Evolutionary conservation across 2,329 filamentous ascomycete species (phyloP).

Genomic region (Akanthomyces lecanii): DNA sequence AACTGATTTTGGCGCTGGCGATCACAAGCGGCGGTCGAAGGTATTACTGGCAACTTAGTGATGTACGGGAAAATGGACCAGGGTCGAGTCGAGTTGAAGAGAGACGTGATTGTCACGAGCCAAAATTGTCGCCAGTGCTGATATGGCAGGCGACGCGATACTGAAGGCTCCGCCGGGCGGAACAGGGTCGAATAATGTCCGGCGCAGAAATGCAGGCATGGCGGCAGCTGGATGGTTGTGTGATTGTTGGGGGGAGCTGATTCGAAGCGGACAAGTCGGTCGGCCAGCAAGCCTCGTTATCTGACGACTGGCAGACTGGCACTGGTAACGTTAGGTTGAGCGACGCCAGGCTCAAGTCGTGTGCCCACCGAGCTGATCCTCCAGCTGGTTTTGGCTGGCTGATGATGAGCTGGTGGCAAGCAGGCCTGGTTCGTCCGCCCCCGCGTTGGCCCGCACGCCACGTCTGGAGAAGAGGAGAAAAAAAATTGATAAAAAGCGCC

Average conservation of each 20-base stretch:
- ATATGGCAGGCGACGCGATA: neutral
- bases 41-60: neutral
- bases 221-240: neutral
- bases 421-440: neutral
- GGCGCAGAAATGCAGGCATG: neutral
- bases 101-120: neutral
- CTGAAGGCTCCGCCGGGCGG: too few species aligned
- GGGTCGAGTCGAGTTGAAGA: too few species aligned
- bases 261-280: neutral
- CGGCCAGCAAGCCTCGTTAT: neutral
- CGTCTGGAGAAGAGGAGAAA: neutral
- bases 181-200: neutral
- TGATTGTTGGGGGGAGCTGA: neutral
- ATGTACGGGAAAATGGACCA: neutral
- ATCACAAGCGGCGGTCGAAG: neutral
- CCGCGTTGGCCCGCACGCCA: conserved; percentile 11
- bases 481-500: neutral
- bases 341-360: neutral
- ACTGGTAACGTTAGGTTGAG: neutral
- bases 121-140: neutral
- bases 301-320: neutral
- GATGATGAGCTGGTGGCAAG: neutral
- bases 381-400: neutral
- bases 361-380: conserved; percentile 7
- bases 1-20: neutral